Percentiles rank a stretch among this genome's conserved stretches.
These are phyloP conservation scores for Botrytis porri DNA, from an alignment of 2,329 filamentous ascomycete species.

Conservation along the genomic window DNA sequence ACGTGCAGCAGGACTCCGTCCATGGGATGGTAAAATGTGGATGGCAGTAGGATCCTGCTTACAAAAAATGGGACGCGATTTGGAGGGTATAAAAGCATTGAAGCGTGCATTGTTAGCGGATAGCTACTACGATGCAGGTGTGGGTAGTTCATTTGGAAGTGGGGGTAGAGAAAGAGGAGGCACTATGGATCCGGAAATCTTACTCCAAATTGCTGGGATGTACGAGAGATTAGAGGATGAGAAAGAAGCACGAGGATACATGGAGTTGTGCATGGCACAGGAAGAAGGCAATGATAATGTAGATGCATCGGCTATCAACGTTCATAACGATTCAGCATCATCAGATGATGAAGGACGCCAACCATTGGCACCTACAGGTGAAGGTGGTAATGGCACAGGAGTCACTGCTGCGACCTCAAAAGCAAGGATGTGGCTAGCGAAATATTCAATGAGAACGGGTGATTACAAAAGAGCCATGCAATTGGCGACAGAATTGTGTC, in stretches of 20 bases:
- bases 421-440: slow-evolving; percentile 89
- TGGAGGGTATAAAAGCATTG: slow-evolving; percentile 91
- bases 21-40: slow-evolving; percentile 99
- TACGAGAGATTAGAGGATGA: slow-evolving; percentile 78
- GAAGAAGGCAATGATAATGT: slow-evolving; percentile 71
- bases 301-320: slow-evolving; percentile 43
- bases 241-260: slow-evolving; percentile 83
- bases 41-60: slow-evolving; percentile 91
- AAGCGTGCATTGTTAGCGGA: slow-evolving; percentile 89
- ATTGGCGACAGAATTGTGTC: slow-evolving; percentile 84
- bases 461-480: slow-evolving; percentile 76
- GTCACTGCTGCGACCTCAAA: slow-evolving; percentile 90
- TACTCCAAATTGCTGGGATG: slow-evolving; percentile 85
- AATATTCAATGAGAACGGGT: slow-evolving; percentile 70
- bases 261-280: slow-evolving; percentile 93
- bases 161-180: slow-evolving; percentile 48
- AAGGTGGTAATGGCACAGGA: slow-evolving; percentile 59
- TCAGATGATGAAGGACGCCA: slow-evolving; percentile 42
- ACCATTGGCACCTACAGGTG: slow-evolving; percentile 35
- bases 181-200: slow-evolving; percentile 80
- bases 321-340: slow-evolving; percentile 50
- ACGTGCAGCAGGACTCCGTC: slow-evolving; percentile 85
- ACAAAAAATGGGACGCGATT: slow-evolving; percentile 79
- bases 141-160: slow-evolving; percentile 42
- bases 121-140: slow-evolving; percentile 72